Conservation (phyloP, 176 grass and related monocot genomes). For the Oryza nivara region DNA sequence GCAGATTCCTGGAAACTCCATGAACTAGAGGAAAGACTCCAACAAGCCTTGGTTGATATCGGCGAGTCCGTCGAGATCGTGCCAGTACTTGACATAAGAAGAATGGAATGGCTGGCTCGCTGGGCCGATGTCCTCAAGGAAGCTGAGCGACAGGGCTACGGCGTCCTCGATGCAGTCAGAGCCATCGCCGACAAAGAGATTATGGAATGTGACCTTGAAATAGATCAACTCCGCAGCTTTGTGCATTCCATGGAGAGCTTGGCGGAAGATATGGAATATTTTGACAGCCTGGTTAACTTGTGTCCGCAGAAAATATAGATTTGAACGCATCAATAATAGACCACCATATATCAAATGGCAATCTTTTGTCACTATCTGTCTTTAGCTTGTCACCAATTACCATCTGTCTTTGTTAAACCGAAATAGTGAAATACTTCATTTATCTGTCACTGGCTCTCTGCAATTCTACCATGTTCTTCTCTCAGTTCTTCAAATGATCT, state of each 20-base stretch:
- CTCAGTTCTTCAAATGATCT: not conserved
- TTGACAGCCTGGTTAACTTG: not conserved
- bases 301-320: not conserved
- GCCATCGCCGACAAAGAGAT: not conserved
- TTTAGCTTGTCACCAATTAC: not conserved
- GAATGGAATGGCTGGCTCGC: not conserved
- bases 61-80: not conserved
- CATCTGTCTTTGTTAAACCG: not conserved
- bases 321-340: not conserved
- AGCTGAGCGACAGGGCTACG: not conserved
- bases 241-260: not conserved
- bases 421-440: not conserved
- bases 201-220: not conserved
- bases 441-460: not conserved
- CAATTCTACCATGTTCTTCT: not conserved
- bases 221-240: not conserved
- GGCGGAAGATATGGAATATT: not conserved
- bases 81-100: not conserved
- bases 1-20: not conserved
- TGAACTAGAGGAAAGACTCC: not conserved
- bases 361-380: not conserved
- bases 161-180: not conserved
- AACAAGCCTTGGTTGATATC: not conserved
- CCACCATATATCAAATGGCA: not conserved
- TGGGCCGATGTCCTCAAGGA: not conserved